Evolutionary conservation across 352 stramenopile genomes (phyloP), one percentile per base, ranked within the genome.

Genomic region (Phytophthora quininea): DNA sequence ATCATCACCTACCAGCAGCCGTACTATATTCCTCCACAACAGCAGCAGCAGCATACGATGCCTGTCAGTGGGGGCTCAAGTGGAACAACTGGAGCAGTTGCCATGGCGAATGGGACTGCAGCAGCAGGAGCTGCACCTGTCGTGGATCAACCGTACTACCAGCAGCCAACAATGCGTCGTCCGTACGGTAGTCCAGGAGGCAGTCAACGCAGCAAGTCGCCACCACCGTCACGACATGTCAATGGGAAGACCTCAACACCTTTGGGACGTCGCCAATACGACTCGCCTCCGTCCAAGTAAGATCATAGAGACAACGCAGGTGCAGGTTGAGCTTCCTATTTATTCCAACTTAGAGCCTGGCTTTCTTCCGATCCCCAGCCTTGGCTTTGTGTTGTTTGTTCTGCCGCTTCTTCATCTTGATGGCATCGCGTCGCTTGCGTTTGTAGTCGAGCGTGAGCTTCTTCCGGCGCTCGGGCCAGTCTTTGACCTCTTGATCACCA

Each of bases 401-500:
- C 46, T 84, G 71, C 48, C 87, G 83, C 68, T 95, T 95, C 59
- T 89, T 89, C 56, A 69, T 79, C 70, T 92, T 91, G 54, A 90
- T 67, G 40, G 86, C 81, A 54, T 92, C 82, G 33, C 85, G 83
- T 15, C 85, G 82, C 73, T 95, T 95, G 57, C 86, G 84, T 43
- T 91, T 91, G 65, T 88, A 95, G 64, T 95, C 86, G 19, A 91
- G 60, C 58, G 86, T 92, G 42, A 93, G 75, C 50, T 88, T 92
- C 69, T 88, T 91, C 42, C 84, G 71, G 10, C 76, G 73, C 56
- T 91, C 80, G 3, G 73, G 64, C 86, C 86, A 95, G 35, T 77
- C 74, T 37, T 45, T 32, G 24, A 76, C 63, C 0, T 66, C 30
- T n/a, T 70, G 63, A 29, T 58, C 71, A 27, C 66, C 66, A 15